Evolutionary conservation across 2,329 filamentous ascomycete genomes (phyloP), one percentile per base, ranked within the genome.

Genomic region (Fusarium palustre): DNA sequence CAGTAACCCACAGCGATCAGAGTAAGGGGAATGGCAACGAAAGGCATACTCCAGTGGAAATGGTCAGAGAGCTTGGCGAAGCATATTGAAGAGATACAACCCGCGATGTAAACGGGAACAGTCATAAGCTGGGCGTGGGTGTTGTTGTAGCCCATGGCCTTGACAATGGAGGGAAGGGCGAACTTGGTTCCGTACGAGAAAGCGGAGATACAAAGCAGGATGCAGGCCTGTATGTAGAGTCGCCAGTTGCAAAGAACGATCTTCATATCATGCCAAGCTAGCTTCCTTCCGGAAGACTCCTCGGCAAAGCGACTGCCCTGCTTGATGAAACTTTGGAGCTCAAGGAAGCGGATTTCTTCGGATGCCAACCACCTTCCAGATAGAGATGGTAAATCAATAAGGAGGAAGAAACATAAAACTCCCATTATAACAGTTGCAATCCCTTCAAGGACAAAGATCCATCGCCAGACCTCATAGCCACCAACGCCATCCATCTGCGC

Each of bases 361-460:
- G 47, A 11, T 22, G 33, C 20, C 47, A 50, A 28, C 47, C 47
- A 50, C 8, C 31, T 22, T 7, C 47, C 33, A 38, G 47, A 50
- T 11, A 50, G 24, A 16, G 47, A 22, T 7, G 47, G 47, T 2
- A 33, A 50, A 6, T 50, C 47, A 20, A 50, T 50, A 25, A 50
- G 47, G 11, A 50, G 24, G 47, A 50, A 94, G 80, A 91, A 94
- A 2, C 88, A 88, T 1, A 83, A 71, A 9, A 90, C 61, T 1
- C 91, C 92, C 7, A 93, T 84, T 2, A 93, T 2, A 1, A 92
- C 84, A 0, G 92, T 93, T 0, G 84, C 85, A 5, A 93, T 83
- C 2, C 92, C 92, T 79, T 92, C 89, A 12, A 91, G 83, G 48
- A 92, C 87, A 67, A 90, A 90, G 56, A 90, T 89, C 88, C 86